These are phyloP conservation scores for Forsythia suspensa DNA, from an alignment of 257 asterid genomes.

Conservation along the genomic window DNA sequence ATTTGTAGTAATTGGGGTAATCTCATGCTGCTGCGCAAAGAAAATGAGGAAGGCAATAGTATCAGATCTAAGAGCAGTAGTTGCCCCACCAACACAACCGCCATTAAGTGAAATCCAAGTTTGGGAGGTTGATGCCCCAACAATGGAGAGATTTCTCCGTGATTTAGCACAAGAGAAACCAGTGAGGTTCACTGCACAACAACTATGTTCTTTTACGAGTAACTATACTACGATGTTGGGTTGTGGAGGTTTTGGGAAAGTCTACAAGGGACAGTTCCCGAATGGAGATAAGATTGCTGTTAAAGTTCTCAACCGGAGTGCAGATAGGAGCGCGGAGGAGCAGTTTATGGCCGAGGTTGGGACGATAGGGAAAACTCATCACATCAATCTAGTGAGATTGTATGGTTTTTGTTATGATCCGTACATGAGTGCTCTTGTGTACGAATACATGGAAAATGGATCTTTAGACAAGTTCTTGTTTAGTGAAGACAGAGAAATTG, in stretches of 20 bases:
- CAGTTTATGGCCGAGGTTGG: constrained; percentile 46
- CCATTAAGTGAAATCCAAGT: constrained; percentile 6
- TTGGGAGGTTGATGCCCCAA: constrained; percentile 36
- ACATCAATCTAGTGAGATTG: constrained; percentile 29
- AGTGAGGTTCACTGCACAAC: constrained; percentile 39
- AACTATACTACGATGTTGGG: constrained; percentile 35
- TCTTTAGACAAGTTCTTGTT: constrained; percentile 37
- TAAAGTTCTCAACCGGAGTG: constrained; percentile 30
- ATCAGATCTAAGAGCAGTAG: constrained; percentile 26
- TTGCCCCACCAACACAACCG: constrained; percentile 17
- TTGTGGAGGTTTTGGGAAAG: constrained; percentile 37
- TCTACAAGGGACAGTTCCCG: constrained; percentile 39
- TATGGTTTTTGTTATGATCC: constrained; percentile 43
- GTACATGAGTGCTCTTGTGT: constrained; percentile 37
- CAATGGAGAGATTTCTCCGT: constrained; percentile 35
- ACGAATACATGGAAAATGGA: constrained; percentile 39
- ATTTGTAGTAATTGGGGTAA: background rate
- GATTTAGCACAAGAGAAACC: constrained; percentile 40
- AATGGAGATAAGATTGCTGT: constrained; percentile 34
- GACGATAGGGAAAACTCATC: constrained; percentile 38
- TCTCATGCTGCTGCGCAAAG: constrained; percentile 21
- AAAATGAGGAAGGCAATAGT: constrained; percentile 24
- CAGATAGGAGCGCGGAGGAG: constrained; percentile 20
- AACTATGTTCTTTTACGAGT: constrained; percentile 28
- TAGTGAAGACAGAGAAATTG: constrained; percentile 9